Percentiles rank a stretch among this genome's conserved stretches.
Evolutionary conservation across 2,329 filamentous ascomycete species (phyloP).

Genomic region (Apiospora pterosperma): DNA sequence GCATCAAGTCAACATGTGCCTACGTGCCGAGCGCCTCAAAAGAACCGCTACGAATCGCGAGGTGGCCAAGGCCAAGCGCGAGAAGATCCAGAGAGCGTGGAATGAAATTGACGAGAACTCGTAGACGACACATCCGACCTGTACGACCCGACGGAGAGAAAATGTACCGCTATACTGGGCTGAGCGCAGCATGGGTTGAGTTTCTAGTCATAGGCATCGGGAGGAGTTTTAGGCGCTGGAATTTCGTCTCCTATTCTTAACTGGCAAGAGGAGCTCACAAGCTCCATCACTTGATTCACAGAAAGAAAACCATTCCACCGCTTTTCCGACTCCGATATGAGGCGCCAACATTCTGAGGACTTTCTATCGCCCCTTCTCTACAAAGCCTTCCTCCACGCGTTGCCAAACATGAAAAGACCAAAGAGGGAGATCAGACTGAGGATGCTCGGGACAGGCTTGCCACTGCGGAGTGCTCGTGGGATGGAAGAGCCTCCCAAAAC

Average conservation of each 20-base stretch:
- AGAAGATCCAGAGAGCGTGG: slow-evolving; percentile 75
- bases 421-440: slow-evolving; percentile 77
- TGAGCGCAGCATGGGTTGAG: neutral
- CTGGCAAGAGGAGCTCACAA: neutral
- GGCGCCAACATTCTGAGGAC: neutral
- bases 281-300: neutral
- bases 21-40: slow-evolving; percentile 76
- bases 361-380: neutral
- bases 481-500: slow-evolving; percentile 81
- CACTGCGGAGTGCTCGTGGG: slow-evolving; percentile 77
- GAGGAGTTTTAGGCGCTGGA: neutral
- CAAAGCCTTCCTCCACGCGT: slow-evolving; percentile 49
- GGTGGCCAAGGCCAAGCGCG: slow-evolving; percentile 64
- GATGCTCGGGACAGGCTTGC: slow-evolving; percentile 80
- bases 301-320: neutral
- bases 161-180: neutral
- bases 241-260: neutral
- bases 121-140: slow-evolving; percentile 31
- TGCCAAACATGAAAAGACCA: slow-evolving; percentile 77
- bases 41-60: slow-evolving; percentile 75
- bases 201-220: neutral
- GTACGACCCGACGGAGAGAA: neutral
- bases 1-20: slow-evolving; percentile 76
- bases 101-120: slow-evolving; percentile 72
- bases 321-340: neutral